Conservation (phyloP, 2,329 filamentous ascomycete genomes). For the Cercospora canescens region DNA sequence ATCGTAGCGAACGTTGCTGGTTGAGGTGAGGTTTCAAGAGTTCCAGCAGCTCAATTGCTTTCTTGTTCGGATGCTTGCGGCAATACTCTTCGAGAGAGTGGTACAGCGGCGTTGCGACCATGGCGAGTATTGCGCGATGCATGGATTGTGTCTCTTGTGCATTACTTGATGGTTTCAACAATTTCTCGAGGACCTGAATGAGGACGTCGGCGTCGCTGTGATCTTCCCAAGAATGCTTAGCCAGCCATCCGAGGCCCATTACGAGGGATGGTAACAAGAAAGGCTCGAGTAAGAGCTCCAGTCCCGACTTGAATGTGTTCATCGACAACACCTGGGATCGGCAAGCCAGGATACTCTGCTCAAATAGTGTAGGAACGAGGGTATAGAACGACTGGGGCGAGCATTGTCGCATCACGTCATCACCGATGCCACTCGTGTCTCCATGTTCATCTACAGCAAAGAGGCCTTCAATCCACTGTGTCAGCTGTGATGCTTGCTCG, state of each 20-base stretch:
- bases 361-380: conserved; percentile 73
- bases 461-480: conserved; percentile 74
- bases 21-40: conserved; percentile 60
- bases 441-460: conserved; percentile 65
- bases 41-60: conserved; percentile 66
- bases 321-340: conserved; percentile 65
- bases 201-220: conserved; percentile 65
- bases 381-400: conserved; percentile 81
- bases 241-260: conserved; percentile 70
- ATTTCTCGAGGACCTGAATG: conserved; percentile 69
- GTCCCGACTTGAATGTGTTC: conserved; percentile 69
- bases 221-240: conserved; percentile 67
- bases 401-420: conserved; percentile 80
- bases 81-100: conserved; percentile 67
- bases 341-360: conserved; percentile 71
- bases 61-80: conserved; percentile 66
- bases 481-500: conserved; percentile 66
- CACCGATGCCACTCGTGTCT: conserved; percentile 65
- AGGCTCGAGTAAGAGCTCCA: conserved; percentile 79
- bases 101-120: conserved; percentile 69
- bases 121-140: conserved; percentile 69
- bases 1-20: conserved; percentile 61
- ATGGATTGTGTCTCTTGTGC: conserved; percentile 71
- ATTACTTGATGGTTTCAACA: conserved; percentile 69
- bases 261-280: conserved; percentile 79